phyloP scores from a whole-genome alignment of 2,329 filamentous ascomycete species.

The Aspergillus niger region DNA sequence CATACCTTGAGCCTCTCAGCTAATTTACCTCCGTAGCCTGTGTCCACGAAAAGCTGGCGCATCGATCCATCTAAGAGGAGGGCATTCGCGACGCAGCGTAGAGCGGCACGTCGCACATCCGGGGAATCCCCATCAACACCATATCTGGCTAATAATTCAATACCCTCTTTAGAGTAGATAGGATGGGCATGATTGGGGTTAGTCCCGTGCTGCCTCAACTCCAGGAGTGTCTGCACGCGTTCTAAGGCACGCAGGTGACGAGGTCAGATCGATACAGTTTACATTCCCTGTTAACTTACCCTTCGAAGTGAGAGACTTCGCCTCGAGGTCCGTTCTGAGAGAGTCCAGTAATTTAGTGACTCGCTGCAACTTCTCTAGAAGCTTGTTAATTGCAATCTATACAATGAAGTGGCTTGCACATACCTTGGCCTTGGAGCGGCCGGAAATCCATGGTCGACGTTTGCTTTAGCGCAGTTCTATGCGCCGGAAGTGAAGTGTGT shows the following conservation, averaged over 20 bases:
- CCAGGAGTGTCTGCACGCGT: conserved; percentile 49
- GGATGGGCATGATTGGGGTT: conserved; percentile 71
- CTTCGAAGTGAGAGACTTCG: conserved; percentile 59
- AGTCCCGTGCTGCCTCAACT: conserved; percentile 78
- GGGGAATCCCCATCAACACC: conserved; percentile 68
- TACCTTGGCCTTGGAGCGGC: conserved; percentile 33
- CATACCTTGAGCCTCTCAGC: conserved; percentile 67
- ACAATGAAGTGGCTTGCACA: conserved; percentile 4
- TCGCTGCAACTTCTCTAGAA: conserved; percentile 67
- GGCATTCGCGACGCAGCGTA: conserved; percentile 84
- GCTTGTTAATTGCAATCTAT: background rate
- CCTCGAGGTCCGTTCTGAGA: conserved; percentile 63
- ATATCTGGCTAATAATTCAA: conserved; percentile 70
- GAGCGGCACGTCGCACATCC: conserved; percentile 69
- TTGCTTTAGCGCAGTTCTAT: background rate
- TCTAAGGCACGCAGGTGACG: conserved; percentile 27
- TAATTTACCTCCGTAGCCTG: conserved; percentile 67
- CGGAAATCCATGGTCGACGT: conserved; percentile 26
- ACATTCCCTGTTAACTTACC: conserved; percentile 51
- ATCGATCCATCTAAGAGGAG: conserved; percentile 69
- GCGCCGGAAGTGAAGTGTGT: background rate
- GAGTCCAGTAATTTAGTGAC: conserved; percentile 66
- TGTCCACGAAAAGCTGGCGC: conserved; percentile 71
- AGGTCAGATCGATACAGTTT: background rate
- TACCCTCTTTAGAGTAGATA: conserved; percentile 82